Percentiles rank a stretch among this genome's conserved stretches.
Evolutionary conservation across 2,329 filamentous ascomycete species (phyloP).

Genomic region (Fusarium sp.): DNA sequence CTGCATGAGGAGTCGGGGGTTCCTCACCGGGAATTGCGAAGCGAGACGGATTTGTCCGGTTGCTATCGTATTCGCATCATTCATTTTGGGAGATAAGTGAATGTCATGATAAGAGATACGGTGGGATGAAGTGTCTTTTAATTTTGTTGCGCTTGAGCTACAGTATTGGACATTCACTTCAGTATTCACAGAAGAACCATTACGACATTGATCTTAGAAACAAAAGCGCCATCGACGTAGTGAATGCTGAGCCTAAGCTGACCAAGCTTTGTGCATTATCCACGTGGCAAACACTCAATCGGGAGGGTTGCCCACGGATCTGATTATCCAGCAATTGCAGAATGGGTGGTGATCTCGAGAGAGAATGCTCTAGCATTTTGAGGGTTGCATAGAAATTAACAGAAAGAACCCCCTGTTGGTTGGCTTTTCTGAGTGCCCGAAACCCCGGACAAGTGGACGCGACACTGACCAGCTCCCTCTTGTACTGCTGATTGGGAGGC

Average conservation of each 20-base stretch:
- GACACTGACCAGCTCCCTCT: neutral
- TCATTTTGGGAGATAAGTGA: neutral
- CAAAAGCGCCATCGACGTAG: constrained; percentile 1
- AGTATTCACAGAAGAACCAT: neutral
- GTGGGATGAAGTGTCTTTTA: rapidly evolving
- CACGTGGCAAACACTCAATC: constrained; percentile 32
- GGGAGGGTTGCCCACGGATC: neutral
- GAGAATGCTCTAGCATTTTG: neutral
- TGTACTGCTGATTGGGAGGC: neutral
- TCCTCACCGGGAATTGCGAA: neutral
- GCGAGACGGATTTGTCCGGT: neutral
- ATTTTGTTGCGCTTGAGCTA: neutral
- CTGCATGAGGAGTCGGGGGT: neutral
- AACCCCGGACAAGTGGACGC: neutral
- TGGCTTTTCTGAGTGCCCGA: neutral
- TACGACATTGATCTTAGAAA: neutral
- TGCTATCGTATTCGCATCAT: neutral
- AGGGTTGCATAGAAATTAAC: neutral
- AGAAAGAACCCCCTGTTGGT: neutral
- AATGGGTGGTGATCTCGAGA: neutral
- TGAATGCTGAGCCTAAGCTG: constrained; percentile 15
- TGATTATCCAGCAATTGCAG: neutral
- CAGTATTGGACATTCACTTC: rapidly evolving
- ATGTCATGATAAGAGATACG: neutral
- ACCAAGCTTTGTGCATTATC: constrained; percentile 12